These are phyloP conservation scores for Gelatoporia subvermispora DNA, from an alignment of 768 basidiomycete species.

Conservation along the genomic window DNA sequence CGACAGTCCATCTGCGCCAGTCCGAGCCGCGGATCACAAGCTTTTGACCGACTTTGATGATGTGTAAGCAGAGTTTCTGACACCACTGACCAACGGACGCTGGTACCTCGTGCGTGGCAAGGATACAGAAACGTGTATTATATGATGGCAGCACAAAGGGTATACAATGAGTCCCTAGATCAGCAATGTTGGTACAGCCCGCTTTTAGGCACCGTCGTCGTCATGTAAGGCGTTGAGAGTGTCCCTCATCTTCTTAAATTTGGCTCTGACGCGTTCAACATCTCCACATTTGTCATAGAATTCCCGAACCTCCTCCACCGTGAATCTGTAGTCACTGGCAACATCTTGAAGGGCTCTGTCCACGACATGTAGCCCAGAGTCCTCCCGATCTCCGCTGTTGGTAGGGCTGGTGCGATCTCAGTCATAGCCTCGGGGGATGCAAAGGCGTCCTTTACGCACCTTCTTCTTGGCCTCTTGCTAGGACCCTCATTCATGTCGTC, in stretches of 20 bases:
- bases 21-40: conserved; percentile 65
- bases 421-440: background rate
- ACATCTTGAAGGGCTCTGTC: conserved; percentile 64
- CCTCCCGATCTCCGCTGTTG: conserved; percentile 1
- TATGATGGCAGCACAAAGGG: background rate
- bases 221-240: conserved; percentile 22
- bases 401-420: conserved; percentile 3
- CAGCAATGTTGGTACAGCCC: no score
- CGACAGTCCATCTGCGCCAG: conserved; percentile 77
- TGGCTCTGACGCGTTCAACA: conserved; percentile 55
- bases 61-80: background rate
- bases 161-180: background rate
- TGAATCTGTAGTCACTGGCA: conserved; percentile 65
- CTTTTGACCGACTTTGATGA: conserved; percentile 59
- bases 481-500: conserved; percentile 32
- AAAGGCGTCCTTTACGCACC: conserved; percentile 27
- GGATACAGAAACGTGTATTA: background rate
- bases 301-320: conserved; percentile 71
- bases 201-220: conserved; percentile 10
- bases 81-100: background rate
- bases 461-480: conserved; percentile 40
- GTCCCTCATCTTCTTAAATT: conserved; percentile 68
- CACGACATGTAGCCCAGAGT: conserved; percentile 48
- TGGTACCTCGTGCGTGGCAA: background rate
- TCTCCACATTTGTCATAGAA: conserved; percentile 73